Evolutionary conservation across 805 yeast species (phyloP), one percentile per base, ranked within the genome.

Genomic region (Wickerhamomyces bisporus): DNA sequence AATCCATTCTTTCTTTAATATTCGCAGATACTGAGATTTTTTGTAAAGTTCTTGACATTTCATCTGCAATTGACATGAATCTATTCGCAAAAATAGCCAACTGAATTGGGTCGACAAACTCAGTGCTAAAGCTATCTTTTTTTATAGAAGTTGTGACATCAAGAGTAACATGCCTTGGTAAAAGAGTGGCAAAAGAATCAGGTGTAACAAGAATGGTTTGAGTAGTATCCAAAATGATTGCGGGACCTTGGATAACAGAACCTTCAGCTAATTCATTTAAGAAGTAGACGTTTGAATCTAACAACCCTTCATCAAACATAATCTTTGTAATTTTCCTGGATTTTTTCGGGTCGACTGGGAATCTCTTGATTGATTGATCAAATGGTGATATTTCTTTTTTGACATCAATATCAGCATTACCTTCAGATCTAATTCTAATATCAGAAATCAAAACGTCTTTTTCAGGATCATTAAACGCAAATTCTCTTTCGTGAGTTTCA

Each of bases 31-130:
- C 66, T 6, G 70, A 53, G 26, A 64, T 70, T 53, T 65, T 66
- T 44, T 66, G 72, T 27, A 70, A 53, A 2, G 74, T 68, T 39
- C 66, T 58, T 32, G 68, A 64, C 75, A 70, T 70, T 38, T 64
- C 65, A 37, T 70, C 74, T 15, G 77, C 77, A 56, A 72, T 70
- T 9, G 71, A 61, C 73, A 69, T 69, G 54, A 70, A 70, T 51
- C 75, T 60, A 49, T 68, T 65, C 13, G 68, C 62, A 45, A 70
- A 70, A 15, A 70, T 60, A 3, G 74, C 64, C 28, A 68, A 43
- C 42, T 61, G 71, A 32, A 69, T 60, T 2, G 74, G 73, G 45
- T 69, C 74, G 41, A 66, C 65, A 66, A 6, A 71, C 63, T 48
- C 69, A 53, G 58, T 69, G 66, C 28, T 68, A 50, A 17, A 74